Conservation (phyloP, 768 basidiomycete genomes). For the Tulasnella sp. region DNA sequence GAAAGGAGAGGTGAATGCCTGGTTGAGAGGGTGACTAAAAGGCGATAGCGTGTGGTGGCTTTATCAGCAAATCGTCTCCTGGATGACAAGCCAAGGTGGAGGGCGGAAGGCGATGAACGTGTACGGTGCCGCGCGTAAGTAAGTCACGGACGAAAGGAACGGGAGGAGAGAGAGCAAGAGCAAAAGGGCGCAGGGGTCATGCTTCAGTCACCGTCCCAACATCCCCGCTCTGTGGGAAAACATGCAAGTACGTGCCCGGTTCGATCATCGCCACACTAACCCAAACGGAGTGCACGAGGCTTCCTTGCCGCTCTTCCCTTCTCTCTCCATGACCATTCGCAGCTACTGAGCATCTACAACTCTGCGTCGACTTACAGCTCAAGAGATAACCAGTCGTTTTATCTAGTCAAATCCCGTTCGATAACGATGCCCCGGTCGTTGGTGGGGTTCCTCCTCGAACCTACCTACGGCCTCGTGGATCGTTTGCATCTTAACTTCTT, state of each 20-base stretch:
- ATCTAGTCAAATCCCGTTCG: not conserved
- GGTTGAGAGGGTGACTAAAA: conserved; percentile 15
- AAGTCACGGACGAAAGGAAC: not conserved
- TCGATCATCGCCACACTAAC: not conserved
- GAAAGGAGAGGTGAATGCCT: not conserved
- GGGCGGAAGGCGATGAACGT: not conserved
- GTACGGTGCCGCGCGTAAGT: not conserved
- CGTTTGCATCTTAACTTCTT: conserved; percentile 46
- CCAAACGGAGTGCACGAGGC: not conserved
- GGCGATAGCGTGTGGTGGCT: not conserved
- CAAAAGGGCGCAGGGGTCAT: conserved; percentile 11
- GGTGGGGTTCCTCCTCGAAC: not conserved
- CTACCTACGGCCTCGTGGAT: conserved; percentile 12
- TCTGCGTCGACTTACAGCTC: not conserved
- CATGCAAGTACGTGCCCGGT: not conserved
- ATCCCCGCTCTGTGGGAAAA: conserved; percentile 3
- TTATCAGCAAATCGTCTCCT: not conserved
- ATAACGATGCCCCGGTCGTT: not conserved
- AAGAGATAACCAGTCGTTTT: not conserved
- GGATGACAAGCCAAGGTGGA: not conserved
- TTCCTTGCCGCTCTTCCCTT: not conserved
- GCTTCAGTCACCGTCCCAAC: conserved; percentile 2
- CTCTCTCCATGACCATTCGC: not conserved
- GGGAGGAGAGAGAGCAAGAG: not conserved
- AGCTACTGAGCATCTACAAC: not conserved